Percentiles rank a stretch among this genome's conserved stretches.
These are phyloP conservation scores for Lepidium campestre DNA, from an alignment of 441 rosid genomes.

Conservation along the genomic window DNA sequence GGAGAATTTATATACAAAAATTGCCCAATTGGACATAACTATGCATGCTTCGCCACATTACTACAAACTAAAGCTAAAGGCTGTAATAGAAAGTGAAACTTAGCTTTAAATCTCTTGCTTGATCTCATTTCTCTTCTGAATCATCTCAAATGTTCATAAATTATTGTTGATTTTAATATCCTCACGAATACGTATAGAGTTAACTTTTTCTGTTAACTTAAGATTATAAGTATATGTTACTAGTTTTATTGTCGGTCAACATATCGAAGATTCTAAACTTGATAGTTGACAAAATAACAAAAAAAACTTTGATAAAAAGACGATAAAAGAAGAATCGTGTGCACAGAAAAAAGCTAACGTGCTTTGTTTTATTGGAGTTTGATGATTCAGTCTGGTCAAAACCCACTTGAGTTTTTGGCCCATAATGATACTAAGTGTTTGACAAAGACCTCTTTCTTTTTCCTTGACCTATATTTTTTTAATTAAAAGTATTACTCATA, in stretches of 20 bases:
- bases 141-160: no score
- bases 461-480: slow-evolving; percentile 13
- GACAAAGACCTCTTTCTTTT: not conserved
- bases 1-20: not conserved
- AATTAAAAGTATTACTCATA: slow-evolving; percentile 6
- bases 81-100: not conserved
- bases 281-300: no score
- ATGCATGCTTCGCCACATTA: slow-evolving; percentile 15
- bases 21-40: not conserved
- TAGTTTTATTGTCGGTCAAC: no score
- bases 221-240: no score
- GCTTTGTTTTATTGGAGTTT: slow-evolving; percentile 26
- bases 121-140: not conserved
- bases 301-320: no score
- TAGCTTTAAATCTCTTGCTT: not conserved
- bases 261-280: not conserved
- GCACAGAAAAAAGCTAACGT: slow-evolving; percentile 21
- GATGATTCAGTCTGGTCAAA: slow-evolving; percentile 32
- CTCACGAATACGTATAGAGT: no score
- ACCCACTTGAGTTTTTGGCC: slow-evolving; percentile 24
- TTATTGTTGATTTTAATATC: no score
- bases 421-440: slow-evolving; percentile 15
- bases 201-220: no score
- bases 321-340: not conserved
- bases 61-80: not conserved